Evolutionary conservation across 352 stramenopile genomes (phyloP).

Genomic region (Discostella stelligera): DNA sequence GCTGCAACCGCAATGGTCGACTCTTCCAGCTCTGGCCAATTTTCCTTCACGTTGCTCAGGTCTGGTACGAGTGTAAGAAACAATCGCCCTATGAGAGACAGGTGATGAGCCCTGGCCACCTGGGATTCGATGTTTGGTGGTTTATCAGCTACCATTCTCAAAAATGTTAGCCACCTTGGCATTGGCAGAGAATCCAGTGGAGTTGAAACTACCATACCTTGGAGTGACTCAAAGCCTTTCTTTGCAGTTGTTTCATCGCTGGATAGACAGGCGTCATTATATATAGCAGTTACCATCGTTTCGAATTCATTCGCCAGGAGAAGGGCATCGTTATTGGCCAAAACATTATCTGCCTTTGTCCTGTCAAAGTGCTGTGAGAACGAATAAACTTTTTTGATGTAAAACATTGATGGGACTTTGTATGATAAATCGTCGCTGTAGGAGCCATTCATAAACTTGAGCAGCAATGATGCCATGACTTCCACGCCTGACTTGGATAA

Average conservation of each 20-base stretch:
- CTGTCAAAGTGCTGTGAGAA: constrained; percentile 35
- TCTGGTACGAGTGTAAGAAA: constrained; percentile 61
- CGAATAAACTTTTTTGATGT: constrained; percentile 69
- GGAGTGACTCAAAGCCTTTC: constrained; percentile 60
- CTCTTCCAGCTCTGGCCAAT: constrained; percentile 68
- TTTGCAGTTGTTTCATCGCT: constrained; percentile 47
- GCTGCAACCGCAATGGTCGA: constrained; percentile 53
- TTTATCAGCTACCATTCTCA: constrained; percentile 61
- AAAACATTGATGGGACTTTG: constrained; percentile 63
- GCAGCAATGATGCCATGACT: constrained; percentile 58
- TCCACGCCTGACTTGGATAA: constrained; percentile 51
- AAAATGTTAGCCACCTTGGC: constrained; percentile 63
- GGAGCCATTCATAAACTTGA: constrained; percentile 63
- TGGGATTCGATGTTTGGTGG: constrained; percentile 48
- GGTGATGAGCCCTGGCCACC: constrained; percentile 53
- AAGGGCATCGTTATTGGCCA: constrained; percentile 1
- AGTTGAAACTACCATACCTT: constrained; percentile 57
- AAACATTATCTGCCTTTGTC: neutral
- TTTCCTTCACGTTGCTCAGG: constrained; percentile 48
- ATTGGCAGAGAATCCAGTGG: constrained; percentile 59
- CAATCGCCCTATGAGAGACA: constrained; percentile 60
- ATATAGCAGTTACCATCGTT: constrained; percentile 56
- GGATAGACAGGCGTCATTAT: constrained; percentile 64
- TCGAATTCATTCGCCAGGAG: constrained; percentile 61
- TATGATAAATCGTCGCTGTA: constrained; percentile 66